Percentiles rank a stretch among this genome's conserved stretches.
Evolutionary conservation across 345 rosid species (phyloP).

Genomic region (Microcos paniculata): DNA sequence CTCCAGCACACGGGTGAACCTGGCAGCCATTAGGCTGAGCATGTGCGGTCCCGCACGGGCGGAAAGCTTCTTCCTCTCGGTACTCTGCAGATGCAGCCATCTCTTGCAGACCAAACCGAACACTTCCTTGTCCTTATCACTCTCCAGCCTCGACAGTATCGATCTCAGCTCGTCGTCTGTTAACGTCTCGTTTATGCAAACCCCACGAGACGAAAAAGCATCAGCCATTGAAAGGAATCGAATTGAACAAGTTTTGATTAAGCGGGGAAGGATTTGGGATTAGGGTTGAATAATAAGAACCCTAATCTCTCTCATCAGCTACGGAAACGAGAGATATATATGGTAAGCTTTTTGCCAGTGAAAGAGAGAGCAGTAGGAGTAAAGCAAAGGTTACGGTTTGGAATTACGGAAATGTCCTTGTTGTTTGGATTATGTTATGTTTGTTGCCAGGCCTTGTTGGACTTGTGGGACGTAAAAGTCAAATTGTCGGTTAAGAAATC

Average conservation of each 20-base stretch:
- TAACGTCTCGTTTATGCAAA: conserved; percentile 64
- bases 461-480: neutral
- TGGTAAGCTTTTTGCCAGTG: neutral
- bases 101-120: conserved; percentile 90
- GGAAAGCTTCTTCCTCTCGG: conserved; percentile 80
- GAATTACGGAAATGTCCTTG: conserved; percentile 3
- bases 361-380: neutral
- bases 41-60: conserved; percentile 92
- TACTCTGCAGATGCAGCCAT: conserved; percentile 86
- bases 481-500: too few species aligned
- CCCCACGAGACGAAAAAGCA: conserved; percentile 4
- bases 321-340: neutral
- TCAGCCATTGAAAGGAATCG: conserved; percentile 24
- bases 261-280: neutral
- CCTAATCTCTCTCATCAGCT: neutral
- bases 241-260: neutral
- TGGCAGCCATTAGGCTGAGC: conserved; percentile 77
- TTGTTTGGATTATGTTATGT: neutral
- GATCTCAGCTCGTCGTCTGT: conserved; percentile 85
- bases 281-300: conserved; percentile 7
- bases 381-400: neutral
- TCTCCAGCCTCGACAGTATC: conserved; percentile 61
- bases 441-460: neutral
- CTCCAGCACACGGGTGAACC: conserved; percentile 68
- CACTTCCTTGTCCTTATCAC: conserved; percentile 74